These are phyloP conservation scores for Wickerhamiella galacta DNA, from an alignment of 805 yeast species.

Conservation along the genomic window DNA sequence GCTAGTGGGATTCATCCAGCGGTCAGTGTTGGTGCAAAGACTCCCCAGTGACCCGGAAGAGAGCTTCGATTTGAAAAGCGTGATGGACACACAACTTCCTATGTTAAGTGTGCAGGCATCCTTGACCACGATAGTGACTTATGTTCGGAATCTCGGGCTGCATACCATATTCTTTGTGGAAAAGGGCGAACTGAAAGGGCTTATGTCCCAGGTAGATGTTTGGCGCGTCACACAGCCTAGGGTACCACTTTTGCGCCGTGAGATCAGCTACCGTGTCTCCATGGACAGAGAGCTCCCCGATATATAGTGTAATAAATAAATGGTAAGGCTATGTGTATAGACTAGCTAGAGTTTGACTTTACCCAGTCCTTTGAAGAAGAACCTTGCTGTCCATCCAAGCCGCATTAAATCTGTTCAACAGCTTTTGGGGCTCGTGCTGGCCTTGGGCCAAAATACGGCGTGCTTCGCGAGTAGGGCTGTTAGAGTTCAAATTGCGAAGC, in stretches of 20 bases:
- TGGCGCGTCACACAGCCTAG: not conserved
- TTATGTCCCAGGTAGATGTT: conserved; percentile 4
- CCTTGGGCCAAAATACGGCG: not conserved
- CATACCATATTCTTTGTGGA: conserved; percentile 4
- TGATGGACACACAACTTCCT: conserved; percentile 1
- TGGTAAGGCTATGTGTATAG: too few species aligned
- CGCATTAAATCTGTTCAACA: too few species aligned
- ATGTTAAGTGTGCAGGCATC: conserved; percentile 2
- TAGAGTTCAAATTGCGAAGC: not conserved
- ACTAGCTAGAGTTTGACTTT: too few species aligned
- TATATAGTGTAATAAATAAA: not conserved
- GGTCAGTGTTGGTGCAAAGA: not conserved
- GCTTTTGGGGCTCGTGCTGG: not conserved
- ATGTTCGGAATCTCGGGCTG: conserved; percentile 3
- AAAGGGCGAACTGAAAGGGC: conserved; percentile 5
- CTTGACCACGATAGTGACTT: conserved; percentile 1
- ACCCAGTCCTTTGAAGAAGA: too few species aligned
- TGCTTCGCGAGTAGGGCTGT: not conserved
- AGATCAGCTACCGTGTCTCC: conserved; percentile 4
- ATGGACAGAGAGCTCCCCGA: conserved; percentile 5
- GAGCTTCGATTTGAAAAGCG: not conserved
- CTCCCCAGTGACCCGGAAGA: conserved; percentile 4
- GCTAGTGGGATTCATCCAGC: conserved; percentile 4
- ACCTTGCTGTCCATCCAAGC: too few species aligned
- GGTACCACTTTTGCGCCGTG: conserved; percentile 4